Base-by-base conservation (phyloP, 768 basidiomycete genomes). In the Macrolepiota dolichaula region DNA sequence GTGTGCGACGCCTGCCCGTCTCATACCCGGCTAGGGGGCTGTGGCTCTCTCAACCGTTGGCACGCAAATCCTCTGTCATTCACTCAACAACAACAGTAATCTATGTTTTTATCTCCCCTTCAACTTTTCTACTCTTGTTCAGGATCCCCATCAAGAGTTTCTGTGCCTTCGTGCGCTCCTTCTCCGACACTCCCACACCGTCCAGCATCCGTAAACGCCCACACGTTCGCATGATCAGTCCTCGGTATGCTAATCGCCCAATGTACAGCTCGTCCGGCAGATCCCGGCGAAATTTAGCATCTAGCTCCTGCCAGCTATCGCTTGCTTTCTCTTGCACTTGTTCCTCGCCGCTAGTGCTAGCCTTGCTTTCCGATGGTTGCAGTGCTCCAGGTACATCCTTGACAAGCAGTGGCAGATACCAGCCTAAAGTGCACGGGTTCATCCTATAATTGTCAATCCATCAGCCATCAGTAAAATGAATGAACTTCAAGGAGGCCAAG, bases 391-490 rank as follows among this genome's bases (percentile, higher is more conserved):
- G 84, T 55, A 83, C 77, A 67, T 87, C 86, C 65, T 82, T 79
- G 61, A 91, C 85, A 55, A 95, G 80, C 61, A 98, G 75, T 24
- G 97, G 94, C 36, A 97, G 81, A 73, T 99, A 98, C 90, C 94
- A 96, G 5, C 92, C 92, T 11, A 98, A 86, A 19, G 96, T 98
- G 66, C 91, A 94, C 57, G 97, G 96, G 70, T 99, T 99, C 94
- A 98, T 97, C 71, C 81, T 83, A 66, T 57, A 55, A 44, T 22
- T 55, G 46, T n/a, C n/a, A 65, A 58, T 40, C 53, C 35, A 56
- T 25, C 46, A 55, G 52, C 62, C 58, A 69, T 58, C 54, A 57
- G 53, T 49, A 46, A 51, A 35, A 35, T 38, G 52, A 37, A 27
- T n/a, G 36, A n/a, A 47, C 32, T 22, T 19, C 35, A 44, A 36